Percentiles rank a stretch among this genome's conserved stretches.
phyloP scores from a whole-genome alignment of 352 stramenopile species.

The Blastocystis sp. region DNA sequence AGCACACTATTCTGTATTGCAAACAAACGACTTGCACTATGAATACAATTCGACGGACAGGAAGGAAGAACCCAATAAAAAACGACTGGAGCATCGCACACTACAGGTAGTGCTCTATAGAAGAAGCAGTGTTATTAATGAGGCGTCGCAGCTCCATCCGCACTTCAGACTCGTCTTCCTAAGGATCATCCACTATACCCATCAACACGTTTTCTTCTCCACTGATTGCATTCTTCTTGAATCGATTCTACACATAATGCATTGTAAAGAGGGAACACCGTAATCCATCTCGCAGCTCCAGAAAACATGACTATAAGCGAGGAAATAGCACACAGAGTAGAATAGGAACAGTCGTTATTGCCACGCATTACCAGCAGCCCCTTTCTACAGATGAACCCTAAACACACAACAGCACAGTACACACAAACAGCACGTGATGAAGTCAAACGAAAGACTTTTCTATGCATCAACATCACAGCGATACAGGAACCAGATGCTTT shows the following conservation, averaged over 20 bases:
- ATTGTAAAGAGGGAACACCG: background rate
- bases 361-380: background rate
- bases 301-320: background rate
- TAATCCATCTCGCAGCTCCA: background rate
- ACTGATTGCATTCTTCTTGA: background rate
- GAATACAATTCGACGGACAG: background rate
- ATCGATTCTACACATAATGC: background rate
- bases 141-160: constrained; percentile 12
- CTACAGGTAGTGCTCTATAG: constrained; percentile 52
- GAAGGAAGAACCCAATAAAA: background rate
- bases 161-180: constrained; percentile 14
- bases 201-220: background rate
- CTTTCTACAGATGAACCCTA: background rate
- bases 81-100: background rate
- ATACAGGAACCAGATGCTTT: background rate
- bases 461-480: background rate
- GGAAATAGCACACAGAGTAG: background rate
- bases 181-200: background rate
- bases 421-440: background rate
- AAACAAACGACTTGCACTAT: background rate
- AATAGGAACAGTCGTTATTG: background rate
- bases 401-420: background rate
- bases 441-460: background rate
- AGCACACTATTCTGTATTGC: background rate
- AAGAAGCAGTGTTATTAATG: constrained; percentile 32